phyloP scores from a whole-genome alignment of 352 stramenopile genomes.

The Pythium monospermum region DNA sequence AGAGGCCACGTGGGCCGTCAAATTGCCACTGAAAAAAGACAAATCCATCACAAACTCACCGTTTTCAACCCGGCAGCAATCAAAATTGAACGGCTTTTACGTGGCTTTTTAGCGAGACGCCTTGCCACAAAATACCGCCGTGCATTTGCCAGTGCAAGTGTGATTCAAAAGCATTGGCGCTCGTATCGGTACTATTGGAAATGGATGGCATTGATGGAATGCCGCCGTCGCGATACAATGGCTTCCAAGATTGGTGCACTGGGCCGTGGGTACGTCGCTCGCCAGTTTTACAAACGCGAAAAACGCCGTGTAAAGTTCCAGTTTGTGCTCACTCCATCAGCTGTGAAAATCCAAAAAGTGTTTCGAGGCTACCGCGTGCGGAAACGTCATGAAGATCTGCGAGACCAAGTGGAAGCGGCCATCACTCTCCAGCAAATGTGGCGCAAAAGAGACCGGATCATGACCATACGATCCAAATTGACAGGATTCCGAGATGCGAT shows the following conservation, averaged over 20 bases:
- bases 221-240: constrained; percentile 46
- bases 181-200: constrained; percentile 36
- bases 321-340: constrained; percentile 41
- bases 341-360: constrained; percentile 55
- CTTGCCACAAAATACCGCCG: constrained; percentile 27
- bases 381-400: constrained; percentile 41
- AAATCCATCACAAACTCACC: constrained; percentile 21
- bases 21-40: constrained; percentile 25
- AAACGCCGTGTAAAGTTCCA: constrained; percentile 35
- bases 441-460: constrained; percentile 26
- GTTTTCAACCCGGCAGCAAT: constrained; percentile 50
- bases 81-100: constrained; percentile 41
- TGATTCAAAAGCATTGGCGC: constrained; percentile 55
- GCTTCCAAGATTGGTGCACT: constrained; percentile 56
- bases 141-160: constrained; percentile 23
- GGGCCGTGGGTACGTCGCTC: constrained; percentile 50
- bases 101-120: constrained; percentile 50
- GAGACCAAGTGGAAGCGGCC: constrained; percentile 57
- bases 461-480: constrained; percentile 35
- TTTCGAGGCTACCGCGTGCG: constrained; percentile 61
- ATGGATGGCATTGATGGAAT: constrained; percentile 47
- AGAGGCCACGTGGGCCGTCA: constrained; percentile 36
- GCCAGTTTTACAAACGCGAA: constrained; percentile 51
- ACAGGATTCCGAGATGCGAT: constrained; percentile 36
- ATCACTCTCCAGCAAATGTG: constrained; percentile 78